Evolutionary conservation across 116 monocot genomes (phyloP).

Genomic region (Iris pallida): DNA sequence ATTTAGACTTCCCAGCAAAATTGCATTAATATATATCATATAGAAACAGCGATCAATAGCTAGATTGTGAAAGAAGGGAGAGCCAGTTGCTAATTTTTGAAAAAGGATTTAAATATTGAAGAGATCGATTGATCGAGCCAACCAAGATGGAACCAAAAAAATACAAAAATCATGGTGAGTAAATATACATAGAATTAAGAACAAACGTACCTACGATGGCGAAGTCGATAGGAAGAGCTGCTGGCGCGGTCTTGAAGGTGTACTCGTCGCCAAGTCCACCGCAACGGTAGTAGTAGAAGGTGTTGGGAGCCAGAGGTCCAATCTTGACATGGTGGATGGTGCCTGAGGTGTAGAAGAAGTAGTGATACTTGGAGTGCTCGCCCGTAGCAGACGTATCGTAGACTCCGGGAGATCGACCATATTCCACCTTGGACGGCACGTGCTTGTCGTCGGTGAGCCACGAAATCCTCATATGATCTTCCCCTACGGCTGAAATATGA

Average conservation of each 20-base stretch:
- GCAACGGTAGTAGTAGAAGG: constrained; percentile 63
- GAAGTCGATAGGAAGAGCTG: constrained; percentile 45
- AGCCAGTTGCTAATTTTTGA: too few relatives aligned
- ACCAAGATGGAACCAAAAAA: too few relatives aligned
- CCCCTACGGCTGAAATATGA: constrained; percentile 61
- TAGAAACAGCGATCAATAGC: too few relatives aligned
- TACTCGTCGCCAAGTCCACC: constrained; percentile 29
- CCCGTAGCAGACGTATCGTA: constrained; percentile 44
- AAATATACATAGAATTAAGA: too few relatives aligned
- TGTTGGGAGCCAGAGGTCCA: constrained; percentile 53
- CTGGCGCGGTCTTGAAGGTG: constrained; percentile 64
- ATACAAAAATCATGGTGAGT: too few relatives aligned
- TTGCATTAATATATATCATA: too few relatives aligned
- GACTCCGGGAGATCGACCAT: constrained; percentile 38
- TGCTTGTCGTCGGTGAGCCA: constrained; percentile 59
- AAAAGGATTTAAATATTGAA: too few relatives aligned
- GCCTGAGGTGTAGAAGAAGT: constrained; percentile 64
- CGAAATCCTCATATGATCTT: constrained; percentile 56
- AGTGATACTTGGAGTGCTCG: constrained; percentile 36
- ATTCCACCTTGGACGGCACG: constrained; percentile 48
- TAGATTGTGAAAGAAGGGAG: too few relatives aligned
- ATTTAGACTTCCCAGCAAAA: too few relatives aligned
- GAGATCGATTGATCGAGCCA: too few relatives aligned
- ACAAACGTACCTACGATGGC: constrained; percentile 26
- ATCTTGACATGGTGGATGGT: constrained; percentile 66